phyloP scores from a whole-genome alignment of 169 alveolate species.

The Cardiosporidium cionae region DNA sequence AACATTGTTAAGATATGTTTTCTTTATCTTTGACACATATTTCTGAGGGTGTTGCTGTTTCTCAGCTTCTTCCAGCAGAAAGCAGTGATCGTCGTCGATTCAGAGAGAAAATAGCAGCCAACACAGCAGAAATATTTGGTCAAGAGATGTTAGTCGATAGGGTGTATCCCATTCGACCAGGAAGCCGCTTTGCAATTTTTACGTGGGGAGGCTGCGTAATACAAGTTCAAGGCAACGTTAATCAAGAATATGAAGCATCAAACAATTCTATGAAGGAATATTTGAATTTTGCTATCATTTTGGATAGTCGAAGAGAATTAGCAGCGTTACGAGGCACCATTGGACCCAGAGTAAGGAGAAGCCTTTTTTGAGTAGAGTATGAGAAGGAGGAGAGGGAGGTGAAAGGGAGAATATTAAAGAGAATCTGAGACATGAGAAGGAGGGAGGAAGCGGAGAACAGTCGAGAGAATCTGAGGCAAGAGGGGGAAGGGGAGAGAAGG shows the following conservation, averaged over 20 bases:
- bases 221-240: conserved; percentile 69
- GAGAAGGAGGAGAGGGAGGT: too few relatives aligned
- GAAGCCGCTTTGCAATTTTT: conserved; percentile 64
- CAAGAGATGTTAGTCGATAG: conserved; percentile 64
- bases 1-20: too few relatives aligned
- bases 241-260: conserved; percentile 75
- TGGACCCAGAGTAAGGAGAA: conserved; percentile 61
- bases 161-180: conserved; percentile 56
- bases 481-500: neutral
- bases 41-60: too few relatives aligned
- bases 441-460: neutral
- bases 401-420: too few relatives aligned
- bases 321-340: conserved; percentile 56
- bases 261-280: conserved; percentile 67
- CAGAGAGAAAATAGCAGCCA: conserved; percentile 18
- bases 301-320: conserved; percentile 62
- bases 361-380: neutral
- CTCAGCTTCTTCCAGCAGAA: too few relatives aligned
- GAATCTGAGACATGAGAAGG: neutral
- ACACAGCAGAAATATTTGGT: conserved; percentile 74
- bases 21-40: too few relatives aligned
- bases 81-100: too few relatives aligned
- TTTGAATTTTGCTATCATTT: conserved; percentile 51
- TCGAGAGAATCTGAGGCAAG: neutral
- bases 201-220: conserved; percentile 76